Conservation (phyloP, 352 stramenopile species). For the Globisporangium ultimum region DNA sequence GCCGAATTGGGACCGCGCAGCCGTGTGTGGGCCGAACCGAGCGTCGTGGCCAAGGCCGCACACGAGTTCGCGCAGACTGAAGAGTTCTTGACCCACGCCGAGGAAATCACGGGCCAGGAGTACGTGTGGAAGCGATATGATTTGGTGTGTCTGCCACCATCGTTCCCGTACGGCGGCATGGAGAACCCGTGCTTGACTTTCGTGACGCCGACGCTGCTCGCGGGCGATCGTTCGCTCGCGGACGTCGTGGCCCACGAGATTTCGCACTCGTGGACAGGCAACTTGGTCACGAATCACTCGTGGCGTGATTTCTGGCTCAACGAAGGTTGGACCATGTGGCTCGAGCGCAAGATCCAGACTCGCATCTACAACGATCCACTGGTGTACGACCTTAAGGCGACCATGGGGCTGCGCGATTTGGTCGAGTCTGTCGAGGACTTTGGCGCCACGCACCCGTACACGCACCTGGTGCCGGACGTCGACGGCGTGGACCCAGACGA, state of each 20-base stretch:
- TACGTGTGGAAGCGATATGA: conserved; percentile 97
- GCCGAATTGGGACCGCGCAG: conserved; percentile 84
- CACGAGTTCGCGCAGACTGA: conserved; percentile 95
- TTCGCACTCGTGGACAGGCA: conserved; percentile 94
- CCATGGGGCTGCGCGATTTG: too few relatives aligned
- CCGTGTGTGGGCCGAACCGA: conserved; percentile 91
- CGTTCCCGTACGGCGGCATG: conserved; percentile 85
- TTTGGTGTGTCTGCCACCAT: conserved; percentile 93
- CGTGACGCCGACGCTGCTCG: conserved; percentile 94
- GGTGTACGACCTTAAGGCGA: neutral
- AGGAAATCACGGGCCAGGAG: conserved; percentile 85
- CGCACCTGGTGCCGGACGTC: too few relatives aligned
- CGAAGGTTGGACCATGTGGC: conserved; percentile 96
- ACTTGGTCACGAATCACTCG: conserved; percentile 95
- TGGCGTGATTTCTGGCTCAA: conserved; percentile 97
- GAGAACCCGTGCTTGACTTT: conserved; percentile 90
- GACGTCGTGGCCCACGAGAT: conserved; percentile 97
- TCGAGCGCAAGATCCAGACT: conserved; percentile 94
- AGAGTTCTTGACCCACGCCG: conserved; percentile 33
- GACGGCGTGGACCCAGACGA: too few relatives aligned
- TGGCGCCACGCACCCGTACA: too few relatives aligned
- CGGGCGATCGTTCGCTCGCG: conserved; percentile 91
- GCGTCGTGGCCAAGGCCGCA: conserved; percentile 87
- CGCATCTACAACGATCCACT: conserved; percentile 33
- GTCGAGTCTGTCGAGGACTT: too few relatives aligned